Evolutionary conservation across 1,284 basidiomycete genomes (phyloP), one percentile per base, ranked within the genome.

Genomic region (Vanrija pseudolonga): DNA sequence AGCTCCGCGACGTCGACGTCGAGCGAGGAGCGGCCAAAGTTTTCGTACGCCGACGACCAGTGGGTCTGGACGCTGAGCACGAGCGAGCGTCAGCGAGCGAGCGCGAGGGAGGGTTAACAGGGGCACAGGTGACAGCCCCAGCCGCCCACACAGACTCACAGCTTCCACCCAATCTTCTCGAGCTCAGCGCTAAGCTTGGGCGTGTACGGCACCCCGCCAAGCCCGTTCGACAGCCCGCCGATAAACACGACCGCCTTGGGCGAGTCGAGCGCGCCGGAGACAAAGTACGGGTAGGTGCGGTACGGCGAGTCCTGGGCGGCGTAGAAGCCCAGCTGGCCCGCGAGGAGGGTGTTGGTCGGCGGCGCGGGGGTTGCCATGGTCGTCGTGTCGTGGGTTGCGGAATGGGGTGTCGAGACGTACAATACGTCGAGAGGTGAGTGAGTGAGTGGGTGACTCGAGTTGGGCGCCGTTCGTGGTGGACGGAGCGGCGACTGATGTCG

Each of bases 101-200:
- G 36, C n/a, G n/a, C n/a, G n/a, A n/a, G n/a, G n/a, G 24, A 26
- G 24, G 5, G 24, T 26, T 9, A 9, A 26, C 24, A 4, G 9
- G 24, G 5, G 24, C 5, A 26, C 24, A 9, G 24, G 24, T 9
- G 24, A 26, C n/a, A n/a, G n/a, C n/a, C n/a, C n/a, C n/a, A n/a
- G n/a, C n/a, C n/a, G n/a, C n/a, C n/a, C n/a, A n/a, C n/a, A n/a
- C 24, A 4, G 24, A 67, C 74, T 65, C 49, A 76, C 75, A 76
- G 56, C 44, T 64, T 70, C 71, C 75, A 77, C 6, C 68, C 69
- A 2, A 60, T 60, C 24, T 58, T 42, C 3, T 45, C 56, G 3
- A 76, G 57, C 4, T 65, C 62, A 2, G 57, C 57, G 1, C 61
- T 61, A 19, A 78, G 53, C 14, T 47, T 47, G 12, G 52, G 45